These are phyloP conservation scores for Rubia balearica DNA, from an alignment of 305 asterid genomes.

Conservation along the genomic window DNA sequence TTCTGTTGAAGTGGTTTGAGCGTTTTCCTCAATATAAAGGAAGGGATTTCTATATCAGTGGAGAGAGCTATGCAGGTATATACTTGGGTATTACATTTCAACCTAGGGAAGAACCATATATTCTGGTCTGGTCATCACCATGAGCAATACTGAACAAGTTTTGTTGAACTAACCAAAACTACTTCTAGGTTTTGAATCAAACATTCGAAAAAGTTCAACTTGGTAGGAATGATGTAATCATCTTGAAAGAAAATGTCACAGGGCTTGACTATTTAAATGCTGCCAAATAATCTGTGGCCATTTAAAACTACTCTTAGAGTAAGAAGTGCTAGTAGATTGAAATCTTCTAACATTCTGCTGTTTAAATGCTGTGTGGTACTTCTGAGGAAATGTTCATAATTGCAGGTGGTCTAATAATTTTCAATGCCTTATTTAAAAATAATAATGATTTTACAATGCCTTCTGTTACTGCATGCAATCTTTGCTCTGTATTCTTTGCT, in stretches of 20 bases:
- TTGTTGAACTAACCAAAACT: not conserved
- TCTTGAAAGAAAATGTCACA: not conserved
- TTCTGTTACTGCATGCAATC: not conserved
- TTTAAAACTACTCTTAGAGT: not conserved
- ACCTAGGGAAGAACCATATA: not conserved
- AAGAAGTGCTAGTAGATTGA: not conserved
- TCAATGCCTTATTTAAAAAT: no score
- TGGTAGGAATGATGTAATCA: not conserved
- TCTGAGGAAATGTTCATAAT: not conserved
- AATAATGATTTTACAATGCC: no score
- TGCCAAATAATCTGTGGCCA: not conserved
- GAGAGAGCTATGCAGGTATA: conserved; percentile 96
- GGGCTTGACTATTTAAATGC: not conserved
- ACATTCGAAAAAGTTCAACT: not conserved
- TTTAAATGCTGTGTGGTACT: not conserved
- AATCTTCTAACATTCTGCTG: not conserved
- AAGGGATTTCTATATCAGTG: conserved; percentile 68
- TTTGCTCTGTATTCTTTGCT: not conserved
- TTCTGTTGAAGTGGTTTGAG: conserved; percentile 67
- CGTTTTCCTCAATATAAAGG: conserved; percentile 90
- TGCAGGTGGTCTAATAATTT: not conserved
- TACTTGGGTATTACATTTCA: conserved; percentile 3
- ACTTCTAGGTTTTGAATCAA: not conserved
- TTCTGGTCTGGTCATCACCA: not conserved
- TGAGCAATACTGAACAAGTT: not conserved